phyloP scores from a whole-genome alignment of 2,329 filamentous ascomycete species.

The Nannizzia gypsea region DNA sequence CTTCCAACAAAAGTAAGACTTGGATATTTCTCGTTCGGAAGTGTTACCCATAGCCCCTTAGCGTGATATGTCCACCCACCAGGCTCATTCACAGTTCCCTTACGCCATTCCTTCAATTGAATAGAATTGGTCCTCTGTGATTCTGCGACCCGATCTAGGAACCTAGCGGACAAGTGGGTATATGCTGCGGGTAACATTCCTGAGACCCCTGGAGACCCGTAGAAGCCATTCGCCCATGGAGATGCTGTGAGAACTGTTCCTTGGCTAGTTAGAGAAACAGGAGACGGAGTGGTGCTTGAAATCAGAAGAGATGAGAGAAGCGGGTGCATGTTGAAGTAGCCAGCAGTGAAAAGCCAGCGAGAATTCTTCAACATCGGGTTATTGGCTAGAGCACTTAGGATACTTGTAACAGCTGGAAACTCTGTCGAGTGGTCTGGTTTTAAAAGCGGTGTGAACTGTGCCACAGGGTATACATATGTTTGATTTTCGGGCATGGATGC shows the following conservation, averaged over 20 bases:
- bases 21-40: constrained; percentile 48
- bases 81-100: constrained; percentile 65
- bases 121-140: constrained; percentile 48
- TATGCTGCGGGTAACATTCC: constrained; percentile 88
- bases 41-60: constrained; percentile 84
- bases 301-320: constrained; percentile 71
- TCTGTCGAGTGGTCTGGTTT: constrained; percentile 75
- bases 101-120: constrained; percentile 73
- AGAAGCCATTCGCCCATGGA: constrained; percentile 92
- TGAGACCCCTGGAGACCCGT: constrained; percentile 72
- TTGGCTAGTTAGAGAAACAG: constrained; percentile 28
- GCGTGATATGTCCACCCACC: constrained; percentile 96
- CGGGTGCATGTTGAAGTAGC: constrained; percentile 95
- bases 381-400: constrained; percentile 56
- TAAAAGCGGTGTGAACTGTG: constrained; percentile 78
- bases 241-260: constrained; percentile 87
- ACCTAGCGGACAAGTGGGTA: constrained; percentile 71
- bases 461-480: constrained; percentile 73
- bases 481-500: constrained; percentile 36
- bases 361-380: constrained; percentile 52
- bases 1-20: constrained; percentile 77
- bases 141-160: constrained; percentile 53
- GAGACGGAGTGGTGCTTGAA: constrained; percentile 44
- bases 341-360: constrained; percentile 91
- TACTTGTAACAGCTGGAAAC: constrained; percentile 63